Percentiles rank a stretch among this genome's conserved stretches.
Conservation (phyloP, 768 basidiomycete genomes). For the Russula sp. region DNA sequence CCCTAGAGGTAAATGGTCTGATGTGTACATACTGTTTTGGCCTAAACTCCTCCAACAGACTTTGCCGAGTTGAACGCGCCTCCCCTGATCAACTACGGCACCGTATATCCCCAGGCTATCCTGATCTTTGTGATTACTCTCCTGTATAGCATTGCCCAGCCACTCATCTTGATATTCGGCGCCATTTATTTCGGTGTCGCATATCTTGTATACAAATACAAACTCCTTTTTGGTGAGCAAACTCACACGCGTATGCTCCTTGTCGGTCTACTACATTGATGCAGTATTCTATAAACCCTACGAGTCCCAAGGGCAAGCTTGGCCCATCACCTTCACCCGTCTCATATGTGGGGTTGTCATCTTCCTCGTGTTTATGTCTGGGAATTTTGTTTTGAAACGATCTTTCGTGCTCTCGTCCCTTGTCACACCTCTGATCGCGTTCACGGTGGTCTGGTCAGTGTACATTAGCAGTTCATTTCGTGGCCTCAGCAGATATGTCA, state of each 20-base stretch:
- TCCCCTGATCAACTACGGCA: slow-evolving; percentile 96
- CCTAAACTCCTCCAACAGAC: slow-evolving; percentile 44
- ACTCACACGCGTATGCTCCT: not conserved
- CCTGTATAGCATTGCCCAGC: slow-evolving; percentile 93
- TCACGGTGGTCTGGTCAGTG: slow-evolving; percentile 78
- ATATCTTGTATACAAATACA: slow-evolving; percentile 98
- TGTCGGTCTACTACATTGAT: not conserved
- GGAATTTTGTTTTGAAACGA: slow-evolving; percentile 75
- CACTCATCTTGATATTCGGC: slow-evolving; percentile 91
- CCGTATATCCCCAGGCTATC: slow-evolving; percentile 95
- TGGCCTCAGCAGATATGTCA: slow-evolving; percentile 76
- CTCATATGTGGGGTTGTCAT: slow-evolving; percentile 90
- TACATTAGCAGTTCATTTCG: slow-evolving; percentile 60
- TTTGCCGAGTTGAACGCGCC: slow-evolving; percentile 96
- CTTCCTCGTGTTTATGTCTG: slow-evolving; percentile 95
- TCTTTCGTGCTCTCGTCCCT: slow-evolving; percentile 53
- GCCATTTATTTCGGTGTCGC: slow-evolving; percentile 94
- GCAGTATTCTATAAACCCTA: slow-evolving; percentile 98
- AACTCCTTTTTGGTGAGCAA: slow-evolving; percentile 81
- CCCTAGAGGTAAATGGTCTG: slow-evolving; percentile 60
- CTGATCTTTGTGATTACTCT: slow-evolving; percentile 93
- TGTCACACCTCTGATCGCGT: slow-evolving; percentile 69
- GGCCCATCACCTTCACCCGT: slow-evolving; percentile 92
- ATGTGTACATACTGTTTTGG: slow-evolving; percentile 1
- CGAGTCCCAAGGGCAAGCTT: slow-evolving; percentile 94